Base-by-base conservation (phyloP, 2,329 filamentous ascomycete genomes). In the Penicillium sp. region DNA sequence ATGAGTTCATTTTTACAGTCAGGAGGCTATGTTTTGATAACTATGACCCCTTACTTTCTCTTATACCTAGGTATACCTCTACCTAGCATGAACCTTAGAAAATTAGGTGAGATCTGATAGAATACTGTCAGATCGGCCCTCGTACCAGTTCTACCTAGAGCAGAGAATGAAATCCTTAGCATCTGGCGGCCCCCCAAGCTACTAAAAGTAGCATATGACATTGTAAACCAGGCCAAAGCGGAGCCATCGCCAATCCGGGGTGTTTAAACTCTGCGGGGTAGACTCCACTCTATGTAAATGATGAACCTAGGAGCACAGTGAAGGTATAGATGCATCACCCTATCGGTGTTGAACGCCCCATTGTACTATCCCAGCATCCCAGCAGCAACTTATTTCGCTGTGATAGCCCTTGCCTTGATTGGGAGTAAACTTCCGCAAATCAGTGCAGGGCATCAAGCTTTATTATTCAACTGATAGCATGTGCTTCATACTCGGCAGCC, bases 401-500 rank as follows among this genome's bases (percentile, higher is more conserved):
- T 31, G 9, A 14, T 13, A 29, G 31, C 16, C 7, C 14, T 3
- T 4, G 10, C 31, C 31, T 34, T 4, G 18, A 3, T 16, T 34
- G 14, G 14, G 14, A 34, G 7, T 20, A 8, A 10, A 34, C 16
- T 24, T 35, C 32, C 23, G 32, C 29, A 43, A 43, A 31, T 23
- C 26, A 37, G 24, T n/a, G 18, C 27, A 39, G 14, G 23, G n/a
- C 27, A 14, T 9, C 22, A 14, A 40, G 16, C 42, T 40, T 31
- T 34, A 16, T 22, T 40, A 38, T 27, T 27, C 36, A 5, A n/a
- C 36, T 28, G 40, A 40, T 39, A 18, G 31, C 32, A 18, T 44
- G 34, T 24, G 20, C 22, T 11, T 34, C 14, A 22, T 27, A 18
- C 27, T 42, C 36, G 37, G 36, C 35, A 49, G 50, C 46, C 46